Conservation (phyloP, 345 rosid genomes). For the Eucalyptus cladocalyx region DNA sequence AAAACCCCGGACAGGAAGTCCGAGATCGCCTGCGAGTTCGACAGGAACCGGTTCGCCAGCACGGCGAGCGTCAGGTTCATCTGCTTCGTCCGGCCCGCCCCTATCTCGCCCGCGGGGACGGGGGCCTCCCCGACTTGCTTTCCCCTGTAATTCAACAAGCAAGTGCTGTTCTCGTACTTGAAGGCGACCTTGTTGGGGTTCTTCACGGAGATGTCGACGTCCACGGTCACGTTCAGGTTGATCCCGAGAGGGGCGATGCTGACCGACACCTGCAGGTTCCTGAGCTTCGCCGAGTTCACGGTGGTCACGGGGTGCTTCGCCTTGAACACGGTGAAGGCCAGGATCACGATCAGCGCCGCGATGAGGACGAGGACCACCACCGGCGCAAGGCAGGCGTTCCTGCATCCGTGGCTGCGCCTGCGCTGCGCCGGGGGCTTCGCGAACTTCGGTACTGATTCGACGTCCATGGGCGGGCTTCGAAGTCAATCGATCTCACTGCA, state of each 20-base stretch:
- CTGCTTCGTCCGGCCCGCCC: conserved; percentile 17
- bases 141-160: conserved; percentile 47
- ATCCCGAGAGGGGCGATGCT: conserved; percentile 5
- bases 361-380: conserved; percentile 6
- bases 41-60: conserved; percentile 53
- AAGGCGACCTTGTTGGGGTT: conserved; percentile 69
- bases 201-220: conserved; percentile 31
- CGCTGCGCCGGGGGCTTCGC: neutral
- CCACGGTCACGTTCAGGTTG: conserved; percentile 35
- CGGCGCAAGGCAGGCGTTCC: conserved; percentile 25
- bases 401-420: neutral
- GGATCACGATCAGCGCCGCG: conserved; percentile 21
- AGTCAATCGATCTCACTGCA: neutral
- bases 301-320: conserved; percentile 37
- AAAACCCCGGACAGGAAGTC: conserved; percentile 30
- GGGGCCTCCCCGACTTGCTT: conserved; percentile 53
- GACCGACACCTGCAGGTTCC: conserved; percentile 13
- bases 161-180: conserved; percentile 28
- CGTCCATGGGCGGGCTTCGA: neutral
- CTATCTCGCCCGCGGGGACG: conserved; percentile 39
- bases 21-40: conserved; percentile 10
- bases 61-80: conserved; percentile 53
- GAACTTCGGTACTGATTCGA: neutral
- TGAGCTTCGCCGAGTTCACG: conserved; percentile 33
- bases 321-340: conserved; percentile 67